These are phyloP conservation scores for Lagenidium sp. DNA, from an alignment of 352 stramenopile species.

Conservation along the genomic window DNA sequence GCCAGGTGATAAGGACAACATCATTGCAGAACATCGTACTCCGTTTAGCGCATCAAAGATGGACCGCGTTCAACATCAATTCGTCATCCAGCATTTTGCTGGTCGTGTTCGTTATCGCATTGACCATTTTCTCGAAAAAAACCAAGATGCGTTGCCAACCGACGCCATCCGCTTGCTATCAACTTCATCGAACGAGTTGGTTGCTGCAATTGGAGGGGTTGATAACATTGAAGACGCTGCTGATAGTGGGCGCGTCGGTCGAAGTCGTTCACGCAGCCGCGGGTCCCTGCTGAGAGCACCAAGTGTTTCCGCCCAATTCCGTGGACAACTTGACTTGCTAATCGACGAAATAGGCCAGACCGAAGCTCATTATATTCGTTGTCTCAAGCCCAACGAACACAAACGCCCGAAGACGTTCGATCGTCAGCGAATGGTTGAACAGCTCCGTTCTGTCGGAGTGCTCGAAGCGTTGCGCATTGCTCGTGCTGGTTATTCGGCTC, in stretches of 20 bases:
- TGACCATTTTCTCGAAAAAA: conserved; percentile 82
- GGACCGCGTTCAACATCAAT: conserved; percentile 74
- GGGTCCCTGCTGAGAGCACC: conserved; percentile 49
- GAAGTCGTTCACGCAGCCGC: conserved; percentile 7
- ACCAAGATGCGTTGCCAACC: conserved; percentile 68
- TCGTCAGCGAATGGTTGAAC: conserved; percentile 90
- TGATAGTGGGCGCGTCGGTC: conserved; percentile 4
- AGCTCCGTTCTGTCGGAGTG: conserved; percentile 96
- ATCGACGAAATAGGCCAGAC: conserved; percentile 93
- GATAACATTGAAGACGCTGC: conserved; percentile 37
- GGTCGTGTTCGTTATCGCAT: conserved; percentile 68
- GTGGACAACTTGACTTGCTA: conserved; percentile 89
- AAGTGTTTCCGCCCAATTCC: conserved; percentile 90
- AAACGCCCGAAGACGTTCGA: conserved; percentile 60
- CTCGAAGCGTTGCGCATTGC: conserved; percentile 94
- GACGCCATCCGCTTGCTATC: conserved; percentile 45
- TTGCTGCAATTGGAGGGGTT: conserved; percentile 39
- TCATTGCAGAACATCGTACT: conserved; percentile 22
- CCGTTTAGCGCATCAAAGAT: conserved; percentile 78
- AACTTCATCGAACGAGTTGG: conserved; percentile 53
- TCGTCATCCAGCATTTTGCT: conserved; percentile 78
- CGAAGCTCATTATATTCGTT: conserved; percentile 97
- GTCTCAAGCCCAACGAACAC: conserved; percentile 97
- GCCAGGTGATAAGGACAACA: conserved; percentile 15
- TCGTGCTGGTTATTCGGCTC: conserved; percentile 93